Evolutionary conservation across 305 asterid genomes (phyloP).

Genomic region (Fraxinus xanthoxyloides): DNA sequence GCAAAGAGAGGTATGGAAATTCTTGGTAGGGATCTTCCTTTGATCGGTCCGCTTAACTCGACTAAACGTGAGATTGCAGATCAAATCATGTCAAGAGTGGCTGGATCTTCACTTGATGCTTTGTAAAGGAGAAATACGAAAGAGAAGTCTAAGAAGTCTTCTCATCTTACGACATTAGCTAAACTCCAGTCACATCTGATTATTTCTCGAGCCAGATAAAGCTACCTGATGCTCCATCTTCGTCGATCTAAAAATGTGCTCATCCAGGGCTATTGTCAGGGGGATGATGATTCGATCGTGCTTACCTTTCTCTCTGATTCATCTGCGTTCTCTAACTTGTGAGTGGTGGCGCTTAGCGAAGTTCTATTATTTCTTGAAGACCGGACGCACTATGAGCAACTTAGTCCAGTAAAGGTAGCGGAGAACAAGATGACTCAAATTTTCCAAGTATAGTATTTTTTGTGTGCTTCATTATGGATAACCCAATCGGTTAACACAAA

Average conservation of each 20-base stretch:
- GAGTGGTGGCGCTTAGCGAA: not conserved
- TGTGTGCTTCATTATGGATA: not conserved
- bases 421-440: not conserved
- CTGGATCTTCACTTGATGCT: too few relatives aligned
- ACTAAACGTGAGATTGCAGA: too few relatives aligned
- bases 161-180: not conserved
- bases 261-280: not conserved
- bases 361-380: not conserved
- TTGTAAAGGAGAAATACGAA: too few relatives aligned
- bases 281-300: not conserved
- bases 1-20: too few relatives aligned
- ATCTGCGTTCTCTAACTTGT: not conserved
- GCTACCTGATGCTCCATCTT: not conserved
- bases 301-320: not conserved
- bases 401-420: not conserved
- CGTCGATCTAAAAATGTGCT: too few relatives aligned
- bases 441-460: not conserved
- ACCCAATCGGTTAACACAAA: too few relatives aligned
- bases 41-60: too few relatives aligned
- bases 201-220: not conserved
- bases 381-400: not conserved
- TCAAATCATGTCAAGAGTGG: too few relatives aligned
- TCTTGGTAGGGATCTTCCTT: too few relatives aligned
- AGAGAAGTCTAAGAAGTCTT: not conserved
- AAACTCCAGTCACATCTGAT: not conserved